phyloP scores from a whole-genome alignment of 257 asterid genomes.

The Nicotiana obtusifolia region DNA sequence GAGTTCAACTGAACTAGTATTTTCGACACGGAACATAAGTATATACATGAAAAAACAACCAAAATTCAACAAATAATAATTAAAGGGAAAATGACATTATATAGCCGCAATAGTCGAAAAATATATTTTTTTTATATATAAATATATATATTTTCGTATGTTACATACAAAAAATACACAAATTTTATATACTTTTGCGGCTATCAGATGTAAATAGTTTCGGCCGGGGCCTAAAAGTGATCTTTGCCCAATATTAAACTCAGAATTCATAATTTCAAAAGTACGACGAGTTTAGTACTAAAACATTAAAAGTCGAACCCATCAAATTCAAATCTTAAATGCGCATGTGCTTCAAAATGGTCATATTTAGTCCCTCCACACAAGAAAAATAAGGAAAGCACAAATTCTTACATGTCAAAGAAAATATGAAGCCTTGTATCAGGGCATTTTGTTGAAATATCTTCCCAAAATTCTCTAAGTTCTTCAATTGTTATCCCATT shows the following conservation, averaged over 20 bases:
- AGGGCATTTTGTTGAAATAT: slow-evolving; percentile 58
- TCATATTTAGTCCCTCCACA: background rate
- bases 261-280: background rate
- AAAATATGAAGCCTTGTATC: slow-evolving; percentile 84
- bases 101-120: no score
- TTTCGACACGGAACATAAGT: no score
- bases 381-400: background rate
- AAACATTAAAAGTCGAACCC: background rate
- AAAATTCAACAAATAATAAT: no score
- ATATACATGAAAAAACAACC: no score
- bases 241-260: no score
- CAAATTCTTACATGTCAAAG: slow-evolving; percentile 73
- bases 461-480: slow-evolving; percentile 64
- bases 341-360: background rate
- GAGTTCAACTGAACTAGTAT: background rate
- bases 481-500: slow-evolving; percentile 48
- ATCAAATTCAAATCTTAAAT: background rate
- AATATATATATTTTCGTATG: no score
- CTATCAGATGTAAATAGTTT: no score
- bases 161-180: no score
- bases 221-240: no score
- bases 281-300: background rate
- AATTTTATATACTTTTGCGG: no score
- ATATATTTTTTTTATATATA: no score
- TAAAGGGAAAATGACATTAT: no score